Evolutionary conservation across 2,329 filamentous ascomycete species (phyloP).

Genomic region (Colletotrichum cordylinicola): DNA sequence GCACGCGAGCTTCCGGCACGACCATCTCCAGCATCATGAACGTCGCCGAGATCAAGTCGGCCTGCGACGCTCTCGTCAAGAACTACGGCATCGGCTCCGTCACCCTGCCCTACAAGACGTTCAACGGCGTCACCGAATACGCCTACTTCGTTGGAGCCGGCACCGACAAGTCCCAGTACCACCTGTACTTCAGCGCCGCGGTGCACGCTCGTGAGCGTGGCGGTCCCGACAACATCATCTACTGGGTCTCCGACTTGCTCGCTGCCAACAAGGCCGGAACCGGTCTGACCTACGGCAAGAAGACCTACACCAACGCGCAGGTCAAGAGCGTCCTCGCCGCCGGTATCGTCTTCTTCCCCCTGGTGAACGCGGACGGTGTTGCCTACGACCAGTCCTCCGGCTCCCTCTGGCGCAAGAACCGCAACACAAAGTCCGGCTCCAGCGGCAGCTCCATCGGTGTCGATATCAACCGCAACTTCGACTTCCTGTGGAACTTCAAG

Average conservation of each 20-base stretch:
- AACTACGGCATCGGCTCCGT: conserved; percentile 47
- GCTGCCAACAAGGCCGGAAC: conserved; percentile 53
- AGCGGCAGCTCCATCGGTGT: conserved; percentile 42
- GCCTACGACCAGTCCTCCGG: conserved; percentile 55
- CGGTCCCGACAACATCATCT: conserved; percentile 60
- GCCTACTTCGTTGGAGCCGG: conserved; percentile 26
- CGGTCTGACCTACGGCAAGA: conserved; percentile 57
- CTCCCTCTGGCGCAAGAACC: conserved; percentile 62
- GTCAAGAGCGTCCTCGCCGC: conserved; percentile 56
- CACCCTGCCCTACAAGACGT: conserved; percentile 43
- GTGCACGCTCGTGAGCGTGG: conserved; percentile 66
- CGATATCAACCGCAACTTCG: conserved; percentile 64
- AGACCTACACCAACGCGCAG: conserved; percentile 56
- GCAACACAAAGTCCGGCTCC: conserved; percentile 37
- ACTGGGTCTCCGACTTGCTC: conserved; percentile 63
- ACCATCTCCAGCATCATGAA: conserved; percentile 50
- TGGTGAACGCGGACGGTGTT: conserved; percentile 61
- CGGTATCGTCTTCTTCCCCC: conserved; percentile 58
- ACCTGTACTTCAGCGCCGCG: conserved; percentile 57
- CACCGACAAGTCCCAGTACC: conserved; percentile 35
- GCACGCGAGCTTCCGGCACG: conserved; percentile 25
- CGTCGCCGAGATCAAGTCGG: conserved; percentile 48
- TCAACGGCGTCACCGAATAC: conserved; percentile 41
- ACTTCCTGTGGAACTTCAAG: conserved; percentile 61
- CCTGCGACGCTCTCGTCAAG: conserved; percentile 45